Evolutionary conservation across 2,329 filamentous ascomycete genomes (phyloP).

Genomic region (Zasmidium angulare): DNA sequence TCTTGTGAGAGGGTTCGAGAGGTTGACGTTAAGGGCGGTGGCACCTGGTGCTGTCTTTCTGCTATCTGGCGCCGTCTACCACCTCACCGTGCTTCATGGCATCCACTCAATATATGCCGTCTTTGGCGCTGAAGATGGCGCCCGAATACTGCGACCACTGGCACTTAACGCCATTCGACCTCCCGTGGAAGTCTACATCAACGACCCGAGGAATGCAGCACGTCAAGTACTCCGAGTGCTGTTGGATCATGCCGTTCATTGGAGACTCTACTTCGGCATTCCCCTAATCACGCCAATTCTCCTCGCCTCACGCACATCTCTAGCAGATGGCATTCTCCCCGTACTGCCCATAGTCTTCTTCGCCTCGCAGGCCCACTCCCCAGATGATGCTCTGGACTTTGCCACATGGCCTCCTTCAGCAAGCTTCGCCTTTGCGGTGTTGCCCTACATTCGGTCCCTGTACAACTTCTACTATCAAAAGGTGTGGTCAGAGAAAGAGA

Average conservation of each 20-base stretch:
- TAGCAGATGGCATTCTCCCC: slow-evolving; percentile 64
- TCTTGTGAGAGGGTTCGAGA: slow-evolving; percentile 60
- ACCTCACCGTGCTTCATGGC: slow-evolving; percentile 47
- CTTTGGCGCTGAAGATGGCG: slow-evolving; percentile 63
- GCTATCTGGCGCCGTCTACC: slow-evolving; percentile 39
- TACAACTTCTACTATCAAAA: slow-evolving; percentile 65
- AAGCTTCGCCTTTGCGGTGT: slow-evolving; percentile 62
- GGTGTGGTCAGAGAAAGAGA: slow-evolving; percentile 58
- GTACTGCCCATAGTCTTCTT: slow-evolving; percentile 64
- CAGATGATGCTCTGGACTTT: slow-evolving; percentile 49
- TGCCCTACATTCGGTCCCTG: slow-evolving; percentile 64
- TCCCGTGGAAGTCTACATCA: slow-evolving; percentile 25
- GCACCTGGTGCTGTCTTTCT: slow-evolving; percentile 64
- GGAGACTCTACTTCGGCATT: slow-evolving; percentile 59
- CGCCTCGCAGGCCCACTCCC: slow-evolving; percentile 51
- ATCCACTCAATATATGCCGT: slow-evolving; percentile 64
- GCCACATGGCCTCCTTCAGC: slow-evolving; percentile 66
- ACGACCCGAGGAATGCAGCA: slow-evolving; percentile 15
- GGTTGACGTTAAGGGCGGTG: slow-evolving; percentile 58
- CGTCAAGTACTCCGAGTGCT: slow-evolving; percentile 17
- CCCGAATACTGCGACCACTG: slow-evolving; percentile 51
- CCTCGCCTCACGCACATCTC: slow-evolving; percentile 64
- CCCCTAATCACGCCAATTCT: slow-evolving; percentile 68
- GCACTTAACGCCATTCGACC: slow-evolving; percentile 21
- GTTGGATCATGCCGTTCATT: slow-evolving; percentile 39